phyloP scores from a whole-genome alignment of 306 rosid genomes.

The Rosa chinensis region DNA sequence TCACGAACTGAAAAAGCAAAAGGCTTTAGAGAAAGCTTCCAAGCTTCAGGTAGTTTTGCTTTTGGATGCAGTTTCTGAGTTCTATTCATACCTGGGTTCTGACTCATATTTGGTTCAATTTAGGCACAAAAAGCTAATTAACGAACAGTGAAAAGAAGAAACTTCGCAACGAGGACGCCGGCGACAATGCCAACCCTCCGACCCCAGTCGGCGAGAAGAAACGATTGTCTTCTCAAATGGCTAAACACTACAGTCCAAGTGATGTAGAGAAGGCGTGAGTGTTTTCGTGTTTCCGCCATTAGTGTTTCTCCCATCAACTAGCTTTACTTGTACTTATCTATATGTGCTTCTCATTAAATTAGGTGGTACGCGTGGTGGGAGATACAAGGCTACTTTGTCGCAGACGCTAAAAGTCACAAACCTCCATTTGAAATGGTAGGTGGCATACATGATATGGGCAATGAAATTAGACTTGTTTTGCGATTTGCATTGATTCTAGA shows the following conservation, averaged over 20 bases:
- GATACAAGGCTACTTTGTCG: conserved; percentile 64
- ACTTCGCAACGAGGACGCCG: conserved; percentile 61
- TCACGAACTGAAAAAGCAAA: conserved; percentile 78
- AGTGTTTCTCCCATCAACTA: no score
- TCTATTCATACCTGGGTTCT: background rate
- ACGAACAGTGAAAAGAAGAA: conserved; percentile 74
- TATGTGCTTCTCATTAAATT: conserved; percentile 20
- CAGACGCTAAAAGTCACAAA: conserved; percentile 79
- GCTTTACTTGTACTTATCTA: conserved; percentile 8
- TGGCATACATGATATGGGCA: conserved; percentile 10
- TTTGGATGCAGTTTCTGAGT: background rate
- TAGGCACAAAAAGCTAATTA: conserved; percentile 63
- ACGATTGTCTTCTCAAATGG: conserved; percentile 69
- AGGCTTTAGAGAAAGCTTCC: conserved; percentile 68
- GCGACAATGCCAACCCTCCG: conserved; percentile 70
- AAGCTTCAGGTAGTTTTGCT: conserved; percentile 54
- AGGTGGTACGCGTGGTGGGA: conserved; percentile 99
- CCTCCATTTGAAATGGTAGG: conserved; percentile 80
- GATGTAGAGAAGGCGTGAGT: conserved; percentile 84
- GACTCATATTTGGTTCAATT: background rate
- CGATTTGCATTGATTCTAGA: no score
- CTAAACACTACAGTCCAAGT: conserved; percentile 69
- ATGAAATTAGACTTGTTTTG: background rate
- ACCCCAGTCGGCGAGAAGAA: conserved; percentile 75
- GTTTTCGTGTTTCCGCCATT: background rate